A percentile compares a stretch with the other conserved stretches of the same genome.
Conservation (phyloP, 768 basidiomycete species). For the Podaxis rugospora region DNA sequence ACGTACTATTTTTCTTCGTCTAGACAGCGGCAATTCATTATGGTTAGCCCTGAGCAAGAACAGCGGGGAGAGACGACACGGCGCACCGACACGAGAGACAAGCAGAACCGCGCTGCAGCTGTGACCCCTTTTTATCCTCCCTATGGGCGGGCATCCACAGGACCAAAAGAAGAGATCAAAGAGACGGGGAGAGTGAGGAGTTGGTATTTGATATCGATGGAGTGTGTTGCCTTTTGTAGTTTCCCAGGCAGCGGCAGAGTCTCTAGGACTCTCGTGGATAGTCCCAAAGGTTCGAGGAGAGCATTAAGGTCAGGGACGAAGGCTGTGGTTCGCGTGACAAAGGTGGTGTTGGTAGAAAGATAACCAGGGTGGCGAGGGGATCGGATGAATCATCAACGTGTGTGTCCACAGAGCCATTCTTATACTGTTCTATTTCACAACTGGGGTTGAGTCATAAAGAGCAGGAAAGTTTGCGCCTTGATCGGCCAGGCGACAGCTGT, state of each 20-base stretch:
- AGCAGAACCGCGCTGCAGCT: constrained; percentile 36
- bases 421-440: too few relatives aligned
- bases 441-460: too few relatives aligned
- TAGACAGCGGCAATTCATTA: constrained; percentile 13
- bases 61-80: background rate
- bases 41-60: background rate
- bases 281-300: background rate
- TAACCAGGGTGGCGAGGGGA: background rate
- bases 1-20: constrained; percentile 42
- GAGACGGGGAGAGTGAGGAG: background rate
- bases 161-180: background rate
- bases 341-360: background rate
- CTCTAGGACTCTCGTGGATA: background rate
- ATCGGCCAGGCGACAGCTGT: background rate
- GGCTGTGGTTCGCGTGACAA: background rate
- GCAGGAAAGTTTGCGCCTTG: too few relatives aligned
- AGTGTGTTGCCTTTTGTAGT: background rate
- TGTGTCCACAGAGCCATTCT: background rate
- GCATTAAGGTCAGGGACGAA: background rate
- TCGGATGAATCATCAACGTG: constrained; percentile 2
- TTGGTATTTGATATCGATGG: constrained; percentile 1
- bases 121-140: constrained; percentile 10
- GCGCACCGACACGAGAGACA: constrained; percentile 42
- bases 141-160: constrained; percentile 10
- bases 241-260: background rate